Conservation (phyloP, 371 early-diverging fungal species). For the Zychaea mexicana region DNA sequence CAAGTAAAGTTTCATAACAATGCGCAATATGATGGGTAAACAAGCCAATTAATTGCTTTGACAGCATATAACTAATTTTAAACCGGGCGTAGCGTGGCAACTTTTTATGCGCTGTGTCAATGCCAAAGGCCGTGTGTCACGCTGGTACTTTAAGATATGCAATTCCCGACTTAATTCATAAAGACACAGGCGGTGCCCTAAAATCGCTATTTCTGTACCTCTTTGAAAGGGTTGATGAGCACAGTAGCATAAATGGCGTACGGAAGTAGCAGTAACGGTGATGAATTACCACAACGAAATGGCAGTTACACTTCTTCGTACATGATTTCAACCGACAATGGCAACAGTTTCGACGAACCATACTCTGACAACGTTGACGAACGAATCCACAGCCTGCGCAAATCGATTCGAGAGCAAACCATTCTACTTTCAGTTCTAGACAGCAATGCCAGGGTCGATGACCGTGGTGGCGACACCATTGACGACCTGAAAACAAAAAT, state of each 20-base stretch:
- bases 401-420: slow-evolving; percentile 27
- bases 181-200: too few species aligned
- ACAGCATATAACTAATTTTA: too few species aligned
- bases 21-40: too few species aligned
- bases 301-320: neutral
- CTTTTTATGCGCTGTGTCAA: too few species aligned
- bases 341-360: neutral
- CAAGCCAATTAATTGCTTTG: too few species aligned
- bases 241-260: neutral
- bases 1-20: too few species aligned
- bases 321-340: neutral
- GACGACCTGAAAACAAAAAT: slow-evolving; percentile 36
- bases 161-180: too few species aligned
- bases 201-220: too few species aligned
- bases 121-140: too few species aligned
- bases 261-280: neutral
- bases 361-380: neutral
- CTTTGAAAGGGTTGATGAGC: neutral
- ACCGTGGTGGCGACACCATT: slow-evolving; percentile 2
- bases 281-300: neutral
- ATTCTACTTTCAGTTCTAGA: slow-evolving; percentile 19
- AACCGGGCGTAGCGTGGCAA: too few species aligned
- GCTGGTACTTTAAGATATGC: too few species aligned
- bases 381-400: slow-evolving; percentile 13
- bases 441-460: neutral